Evolutionary conservation across 441 rosid genomes (phyloP), one percentile per base, ranked within the genome.

Genomic region (Daphne laureola): DNA sequence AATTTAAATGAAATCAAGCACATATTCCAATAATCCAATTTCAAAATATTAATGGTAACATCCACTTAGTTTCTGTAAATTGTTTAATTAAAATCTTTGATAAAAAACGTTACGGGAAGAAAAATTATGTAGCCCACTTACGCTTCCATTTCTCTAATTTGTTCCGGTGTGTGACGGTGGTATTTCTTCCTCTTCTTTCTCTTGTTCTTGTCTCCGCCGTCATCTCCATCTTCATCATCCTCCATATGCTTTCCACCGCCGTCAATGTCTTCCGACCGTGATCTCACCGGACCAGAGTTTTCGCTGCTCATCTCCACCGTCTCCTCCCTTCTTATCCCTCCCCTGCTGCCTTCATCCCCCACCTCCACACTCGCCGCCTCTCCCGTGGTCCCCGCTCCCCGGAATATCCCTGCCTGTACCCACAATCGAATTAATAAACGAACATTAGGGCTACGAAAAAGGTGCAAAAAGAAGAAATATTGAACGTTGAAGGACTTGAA

Each of bases 111-210:
- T 26, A 14, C 14, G 6, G 21, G 5, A 46, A 17, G n/a, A 47
- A 58, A 17, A 36, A 8, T 31, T 31, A 31, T 31, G 38, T 31
- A 31, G 38, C 38, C 7, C 38, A 70, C 86, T 12, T 73, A 92
- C 98, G 90, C 76, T 80, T 89, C 98, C 98, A 93, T 93, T 71
- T 89, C 97, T 68, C 84, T 67, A 57, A 93, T 93, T 72, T 93
- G 98, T 21, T 87, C 96, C 12, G 90, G 75, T 2, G 97, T 93
- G 63, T 93, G 98, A 45, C 98, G 84, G 57, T 93, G 98, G 35
- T 93, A 93, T 73, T 84, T 93, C 81, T 93, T 93, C 61, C 97
- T 75, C 78, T 86, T 92, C 78, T 79, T 92, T 80, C 80, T 93
- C 68, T 80, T 89, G 58, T 54, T 73, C 54, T 78, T 81, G 59